Base-by-base conservation (phyloP, 768 basidiomycete species). In the Termitomyces sp. region DNA sequence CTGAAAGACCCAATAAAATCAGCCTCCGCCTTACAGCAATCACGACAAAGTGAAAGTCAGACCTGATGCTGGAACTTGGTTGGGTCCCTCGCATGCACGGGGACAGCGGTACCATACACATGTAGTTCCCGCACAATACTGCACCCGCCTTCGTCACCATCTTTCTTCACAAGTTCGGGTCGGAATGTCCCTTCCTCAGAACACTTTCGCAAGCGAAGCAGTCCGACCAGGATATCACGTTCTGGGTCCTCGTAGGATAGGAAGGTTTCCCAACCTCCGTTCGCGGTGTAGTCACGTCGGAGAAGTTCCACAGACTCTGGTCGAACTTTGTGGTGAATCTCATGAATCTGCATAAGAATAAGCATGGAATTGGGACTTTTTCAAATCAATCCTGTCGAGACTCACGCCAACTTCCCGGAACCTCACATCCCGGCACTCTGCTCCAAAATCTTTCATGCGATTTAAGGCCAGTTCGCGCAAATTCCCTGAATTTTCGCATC, bases 241-340 rank as follows among this genome's bases (percentile, higher is more conserved):
- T 95, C 94, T 6, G 97, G 96, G 71, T 99, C 97, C 75, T 99
- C 97, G 69, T 98, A 99, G 31, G 95, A 96, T 6, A 99, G 76
- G 83, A 99, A 99, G 1, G 97, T 98, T 76, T 99, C 97, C 97
- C 97, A 99, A 48, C 97, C 95, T 6, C 95, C 96, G 68, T 98
- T 99, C 33, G 97, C 97, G 3, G 90, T 78, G 72, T 99, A 99
- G 70, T 99, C 97, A 42, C 97, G 82, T 58, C 97, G 84, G 36
- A 99, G 85, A 4, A 99, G 86, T 72, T 99, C 97, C 54, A 97
- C 91, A 16, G 92, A 89, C 70, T 96, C 92, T 59, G 95, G 95
- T 22, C 95, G 86, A 48, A 98, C 93, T 75, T 96, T 95, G 78
- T 97, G 89, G 70, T 99, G 97, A 50, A 99, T 98, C 74, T 99